phyloP scores from a whole-genome alignment of 352 stramenopile species.

The Globisporangium paddicum region DNA sequence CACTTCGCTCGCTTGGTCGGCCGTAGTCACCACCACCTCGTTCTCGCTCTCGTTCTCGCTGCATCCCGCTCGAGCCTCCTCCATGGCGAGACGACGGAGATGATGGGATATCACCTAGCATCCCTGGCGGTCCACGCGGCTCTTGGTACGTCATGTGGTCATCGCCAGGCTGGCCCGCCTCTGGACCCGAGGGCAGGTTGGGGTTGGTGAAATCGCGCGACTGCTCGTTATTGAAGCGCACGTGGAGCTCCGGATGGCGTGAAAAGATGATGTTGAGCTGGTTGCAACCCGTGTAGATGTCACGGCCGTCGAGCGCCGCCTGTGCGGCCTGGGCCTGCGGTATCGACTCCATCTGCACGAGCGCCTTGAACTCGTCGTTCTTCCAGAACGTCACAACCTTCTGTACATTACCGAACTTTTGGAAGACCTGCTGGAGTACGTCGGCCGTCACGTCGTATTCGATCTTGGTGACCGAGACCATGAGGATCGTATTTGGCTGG shows the following conservation, averaged over 20 bases:
- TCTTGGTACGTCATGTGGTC: conserved; percentile 13
- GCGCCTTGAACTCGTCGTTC: conserved; percentile 75
- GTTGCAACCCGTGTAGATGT: conserved; percentile 87
- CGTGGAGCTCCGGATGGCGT: conserved; percentile 55
- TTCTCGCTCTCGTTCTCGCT: background rate
- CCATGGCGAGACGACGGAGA: conserved; percentile 2
- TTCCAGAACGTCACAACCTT: conserved; percentile 85
- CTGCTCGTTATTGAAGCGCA: conserved; percentile 75
- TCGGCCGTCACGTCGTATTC: conserved; percentile 82
- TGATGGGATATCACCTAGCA: conserved; percentile 5
- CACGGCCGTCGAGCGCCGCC: conserved; percentile 62
- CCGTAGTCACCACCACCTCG: conserved; percentile 3
- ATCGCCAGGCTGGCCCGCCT: background rate
- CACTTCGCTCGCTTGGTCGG: background rate
- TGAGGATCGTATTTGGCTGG: conserved; percentile 61
- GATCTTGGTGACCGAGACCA: conserved; percentile 78
- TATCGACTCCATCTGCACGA: conserved; percentile 76
- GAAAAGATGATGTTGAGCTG: conserved; percentile 78
- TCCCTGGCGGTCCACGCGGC: background rate
- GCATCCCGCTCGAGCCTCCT: background rate
- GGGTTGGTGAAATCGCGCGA: conserved; percentile 76
- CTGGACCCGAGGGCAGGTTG: conserved; percentile 45
- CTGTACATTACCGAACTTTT: conserved; percentile 80
- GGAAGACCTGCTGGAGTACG: conserved; percentile 78
- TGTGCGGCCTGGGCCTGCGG: conserved; percentile 70